phyloP scores from a whole-genome alignment of 1,284 basidiomycete species.

The Spongiforma sp. region DNA sequence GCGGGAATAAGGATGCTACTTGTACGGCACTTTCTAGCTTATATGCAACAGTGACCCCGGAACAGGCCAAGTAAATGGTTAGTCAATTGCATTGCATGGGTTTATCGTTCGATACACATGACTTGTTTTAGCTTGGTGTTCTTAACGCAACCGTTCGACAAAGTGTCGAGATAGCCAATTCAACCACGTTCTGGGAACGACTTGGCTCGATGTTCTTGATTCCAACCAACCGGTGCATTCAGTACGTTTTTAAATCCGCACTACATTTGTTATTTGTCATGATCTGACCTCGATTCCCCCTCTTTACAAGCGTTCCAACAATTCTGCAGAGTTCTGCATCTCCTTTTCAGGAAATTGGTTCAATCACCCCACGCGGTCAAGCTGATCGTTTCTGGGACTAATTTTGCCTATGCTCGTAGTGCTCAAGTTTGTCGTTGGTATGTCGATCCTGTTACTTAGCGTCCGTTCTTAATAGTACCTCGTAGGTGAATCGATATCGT shows the following conservation, averaged over 20 bases:
- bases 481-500: constrained; percentile 74
- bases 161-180: constrained; percentile 65
- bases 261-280: constrained; percentile 1
- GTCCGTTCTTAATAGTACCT: neutral
- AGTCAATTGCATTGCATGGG: neutral
- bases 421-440: constrained; percentile 56
- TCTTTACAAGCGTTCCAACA: constrained; percentile 87
- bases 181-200: constrained; percentile 65
- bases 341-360: constrained; percentile 81
- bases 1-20: constrained; percentile 55
- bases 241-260: constrained; percentile 50
- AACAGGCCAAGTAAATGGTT: constrained; percentile 73
- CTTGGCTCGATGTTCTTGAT: constrained; percentile 58
- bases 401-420: constrained; percentile 85
- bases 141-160: constrained; percentile 65
- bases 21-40: constrained; percentile 63
- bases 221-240: constrained; percentile 71
- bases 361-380: constrained; percentile 83
- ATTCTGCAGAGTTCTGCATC: constrained; percentile 79
- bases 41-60: constrained; percentile 66
- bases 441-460: no score
- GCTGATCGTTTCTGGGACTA: constrained; percentile 78
- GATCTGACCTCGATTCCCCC: no score
- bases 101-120: neutral
- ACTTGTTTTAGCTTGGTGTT: constrained; percentile 55